Percentiles rank a stretch among this genome's conserved stretches.
Conservation (phyloP, 441 rosid genomes). For the Croton setiger region DNA sequence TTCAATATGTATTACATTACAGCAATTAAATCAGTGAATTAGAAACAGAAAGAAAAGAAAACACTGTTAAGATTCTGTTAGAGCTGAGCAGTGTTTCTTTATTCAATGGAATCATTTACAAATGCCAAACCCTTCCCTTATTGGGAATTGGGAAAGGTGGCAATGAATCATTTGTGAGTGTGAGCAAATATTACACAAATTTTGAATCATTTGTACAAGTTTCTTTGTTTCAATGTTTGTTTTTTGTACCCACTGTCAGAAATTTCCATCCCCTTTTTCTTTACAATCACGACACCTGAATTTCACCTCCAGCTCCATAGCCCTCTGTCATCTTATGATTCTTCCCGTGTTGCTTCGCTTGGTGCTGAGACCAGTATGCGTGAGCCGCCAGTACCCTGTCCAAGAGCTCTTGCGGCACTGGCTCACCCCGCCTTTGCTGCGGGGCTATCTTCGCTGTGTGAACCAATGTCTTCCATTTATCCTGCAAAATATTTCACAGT, state of each 20-base stretch:
- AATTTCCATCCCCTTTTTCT: conserved; percentile 10
- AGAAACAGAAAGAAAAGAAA: background rate
- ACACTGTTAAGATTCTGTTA: conserved; percentile 16
- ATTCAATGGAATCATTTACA: conserved; percentile 56
- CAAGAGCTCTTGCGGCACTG: conserved; percentile 77
- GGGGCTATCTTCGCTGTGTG: conserved; percentile 90
- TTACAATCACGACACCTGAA: conserved; percentile 27
- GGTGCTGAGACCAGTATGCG: conserved; percentile 71
- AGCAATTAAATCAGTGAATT: conserved; percentile 29
- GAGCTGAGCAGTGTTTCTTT: conserved; percentile 28
- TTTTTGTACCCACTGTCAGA: conserved; percentile 23
- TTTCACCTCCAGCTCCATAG: conserved; percentile 21
- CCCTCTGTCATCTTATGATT: conserved; percentile 34
- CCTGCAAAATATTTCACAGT: conserved; percentile 33
- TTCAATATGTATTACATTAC: conserved; percentile 22
- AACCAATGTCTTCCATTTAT: conserved; percentile 91
- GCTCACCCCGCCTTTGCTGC: conserved; percentile 89
- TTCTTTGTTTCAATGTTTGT: background rate
- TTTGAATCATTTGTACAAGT: conserved; percentile 41
- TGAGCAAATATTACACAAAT: conserved; percentile 38
- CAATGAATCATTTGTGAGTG: conserved; percentile 42
- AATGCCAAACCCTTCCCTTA: conserved; percentile 26
- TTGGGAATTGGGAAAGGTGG: conserved; percentile 14
- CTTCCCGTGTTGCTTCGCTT: conserved; percentile 45
- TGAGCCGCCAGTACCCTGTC: conserved; percentile 79